A percentile compares a stretch with the other conserved stretches of the same genome.
phyloP scores from a whole-genome alignment of 169 alveolate species.

The Babesia divergens region DNA sequence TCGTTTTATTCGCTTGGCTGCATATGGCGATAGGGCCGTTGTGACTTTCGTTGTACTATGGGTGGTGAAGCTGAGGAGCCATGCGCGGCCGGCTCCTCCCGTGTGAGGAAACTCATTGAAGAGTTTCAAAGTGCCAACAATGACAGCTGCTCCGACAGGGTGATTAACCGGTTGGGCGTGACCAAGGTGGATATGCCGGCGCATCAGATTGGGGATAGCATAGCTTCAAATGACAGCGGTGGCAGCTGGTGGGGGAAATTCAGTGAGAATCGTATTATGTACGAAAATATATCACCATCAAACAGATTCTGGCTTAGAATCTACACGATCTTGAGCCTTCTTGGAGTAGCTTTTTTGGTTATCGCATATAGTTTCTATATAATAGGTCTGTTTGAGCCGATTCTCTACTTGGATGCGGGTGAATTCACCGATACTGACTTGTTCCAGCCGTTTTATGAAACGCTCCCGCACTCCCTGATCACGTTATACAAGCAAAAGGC shows the following conservation, averaged over 20 bases:
- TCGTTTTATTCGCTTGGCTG: too few relatives aligned
- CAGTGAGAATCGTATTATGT: conserved; percentile 13
- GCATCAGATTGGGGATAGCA: not conserved
- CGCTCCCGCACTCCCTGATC: conserved; percentile 49
- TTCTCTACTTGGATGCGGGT: conserved; percentile 56
- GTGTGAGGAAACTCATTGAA: not conserved
- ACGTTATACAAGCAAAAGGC: conserved; percentile 50
- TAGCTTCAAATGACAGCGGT: not conserved
- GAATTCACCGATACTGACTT: conserved; percentile 44
- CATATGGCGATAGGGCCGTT: too few relatives aligned
- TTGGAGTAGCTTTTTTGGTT: conserved; percentile 19
- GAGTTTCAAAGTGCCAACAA: not conserved
- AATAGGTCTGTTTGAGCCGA: conserved; percentile 32
- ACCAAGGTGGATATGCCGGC: conserved; percentile 17
- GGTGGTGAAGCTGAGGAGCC: not conserved
- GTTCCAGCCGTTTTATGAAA: conserved; percentile 52
- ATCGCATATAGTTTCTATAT: conserved; percentile 50
- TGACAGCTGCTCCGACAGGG: not conserved
- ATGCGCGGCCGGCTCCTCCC: not conserved
- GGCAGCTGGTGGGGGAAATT: not conserved
- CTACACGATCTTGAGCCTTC: conserved; percentile 13
- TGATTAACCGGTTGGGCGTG: not conserved
- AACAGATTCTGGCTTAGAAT: conserved; percentile 40
- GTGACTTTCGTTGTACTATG: too few relatives aligned
- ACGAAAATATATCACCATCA: conserved; percentile 28